Percentiles rank a stretch among this genome's conserved stretches.
phyloP scores from a whole-genome alignment of 305 asterid species.

The Fraxinus platypoda region DNA sequence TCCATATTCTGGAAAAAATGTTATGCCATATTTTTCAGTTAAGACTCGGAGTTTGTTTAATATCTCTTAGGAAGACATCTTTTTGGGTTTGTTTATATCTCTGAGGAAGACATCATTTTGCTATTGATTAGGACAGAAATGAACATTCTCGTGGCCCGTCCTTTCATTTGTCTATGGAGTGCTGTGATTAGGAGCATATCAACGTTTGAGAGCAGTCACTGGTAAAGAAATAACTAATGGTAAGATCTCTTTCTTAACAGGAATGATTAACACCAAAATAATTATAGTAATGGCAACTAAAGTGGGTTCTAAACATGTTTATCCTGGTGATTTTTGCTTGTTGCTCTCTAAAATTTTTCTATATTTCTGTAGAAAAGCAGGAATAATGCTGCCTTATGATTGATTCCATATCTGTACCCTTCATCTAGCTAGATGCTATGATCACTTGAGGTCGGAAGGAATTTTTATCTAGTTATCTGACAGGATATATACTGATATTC shows the following conservation, averaged over 20 bases:
- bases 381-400: background rate
- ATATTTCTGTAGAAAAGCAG: background rate
- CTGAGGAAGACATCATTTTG: background rate
- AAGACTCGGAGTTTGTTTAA: background rate
- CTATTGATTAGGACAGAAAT: background rate
- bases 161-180: background rate
- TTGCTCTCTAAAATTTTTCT: background rate
- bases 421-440: background rate
- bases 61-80: background rate
- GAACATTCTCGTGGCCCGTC: background rate
- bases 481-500: background rate
- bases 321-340: background rate
- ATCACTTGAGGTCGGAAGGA: background rate
- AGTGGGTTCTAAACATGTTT: background rate
- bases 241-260: background rate
- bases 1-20: background rate
- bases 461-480: background rate
- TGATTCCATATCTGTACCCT: background rate
- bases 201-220: background rate
- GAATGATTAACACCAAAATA: background rate
- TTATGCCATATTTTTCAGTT: background rate
- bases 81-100: background rate
- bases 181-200: background rate
- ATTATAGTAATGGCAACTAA: background rate
- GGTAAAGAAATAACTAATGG: background rate